Evolutionary conservation across 495 filamentous ascomycete genomes (phyloP).

Genomic region (Penicillium tannophilum): DNA sequence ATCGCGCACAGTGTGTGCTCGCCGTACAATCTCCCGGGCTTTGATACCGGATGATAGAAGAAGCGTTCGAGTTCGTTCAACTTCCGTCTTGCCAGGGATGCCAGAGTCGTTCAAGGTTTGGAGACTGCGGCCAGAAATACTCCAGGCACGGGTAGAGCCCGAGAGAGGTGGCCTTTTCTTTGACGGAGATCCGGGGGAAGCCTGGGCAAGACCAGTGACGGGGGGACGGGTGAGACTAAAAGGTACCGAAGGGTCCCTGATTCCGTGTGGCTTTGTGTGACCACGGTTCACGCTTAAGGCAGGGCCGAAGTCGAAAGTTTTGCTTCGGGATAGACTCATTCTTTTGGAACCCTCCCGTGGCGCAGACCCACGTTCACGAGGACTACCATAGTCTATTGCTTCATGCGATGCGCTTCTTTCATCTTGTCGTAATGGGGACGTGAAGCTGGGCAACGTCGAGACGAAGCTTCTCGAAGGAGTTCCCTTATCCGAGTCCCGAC

Average conservation of each 20-base stretch:
- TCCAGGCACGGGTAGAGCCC: constrained; percentile 54
- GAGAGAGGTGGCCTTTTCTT: constrained; percentile 28
- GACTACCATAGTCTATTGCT: constrained; percentile 17
- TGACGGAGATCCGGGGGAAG: constrained; percentile 32
- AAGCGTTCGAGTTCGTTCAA: constrained; percentile 71
- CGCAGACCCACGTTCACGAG: constrained; percentile 15
- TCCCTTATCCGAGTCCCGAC: constrained; percentile 35
- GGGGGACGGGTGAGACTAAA: constrained; percentile 43
- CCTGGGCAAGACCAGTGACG: constrained; percentile 50
- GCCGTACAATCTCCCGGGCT: constrained; percentile 72
- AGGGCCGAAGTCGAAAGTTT: constrained; percentile 31
- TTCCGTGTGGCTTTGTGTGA: constrained; percentile 28
- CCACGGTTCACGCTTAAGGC: constrained; percentile 29
- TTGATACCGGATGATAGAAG: constrained; percentile 84
- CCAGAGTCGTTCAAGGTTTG: constrained; percentile 37
- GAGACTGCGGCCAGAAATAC: constrained; percentile 64
- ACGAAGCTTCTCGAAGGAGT: constrained; percentile 31
- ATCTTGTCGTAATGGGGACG: constrained; percentile 45
- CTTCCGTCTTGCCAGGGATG: constrained; percentile 58
- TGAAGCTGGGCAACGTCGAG: constrained; percentile 54
- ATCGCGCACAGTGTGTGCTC: constrained; percentile 54
- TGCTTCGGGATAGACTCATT: constrained; percentile 20
- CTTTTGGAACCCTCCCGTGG: constrained; percentile 14
- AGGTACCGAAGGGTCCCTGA: constrained; percentile 35
- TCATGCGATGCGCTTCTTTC: constrained; percentile 29